Conservation (phyloP, 2,329 filamentous ascomycete species). For the Alternaria sp. region DNA sequence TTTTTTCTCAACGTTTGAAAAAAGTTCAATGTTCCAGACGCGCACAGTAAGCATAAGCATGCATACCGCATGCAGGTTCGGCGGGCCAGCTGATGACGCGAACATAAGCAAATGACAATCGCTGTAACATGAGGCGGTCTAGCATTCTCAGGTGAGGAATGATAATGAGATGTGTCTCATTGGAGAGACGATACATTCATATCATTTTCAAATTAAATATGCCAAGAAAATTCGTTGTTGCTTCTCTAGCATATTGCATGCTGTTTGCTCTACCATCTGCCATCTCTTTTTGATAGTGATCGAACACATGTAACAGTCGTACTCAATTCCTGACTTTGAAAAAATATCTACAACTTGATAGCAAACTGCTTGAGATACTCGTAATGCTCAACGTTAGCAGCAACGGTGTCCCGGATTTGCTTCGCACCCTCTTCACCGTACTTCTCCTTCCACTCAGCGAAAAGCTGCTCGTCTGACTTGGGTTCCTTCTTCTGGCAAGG, state of each 20-base stretch:
- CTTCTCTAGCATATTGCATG: not conserved
- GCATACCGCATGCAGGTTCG: not conserved
- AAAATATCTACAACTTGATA: constrained; percentile 56
- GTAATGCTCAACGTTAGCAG: constrained; percentile 76
- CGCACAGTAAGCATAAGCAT: not conserved
- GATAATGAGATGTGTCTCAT: not conserved
- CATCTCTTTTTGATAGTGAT: not conserved
- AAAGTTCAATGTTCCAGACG: not conserved
- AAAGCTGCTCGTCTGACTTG: constrained; percentile 71
- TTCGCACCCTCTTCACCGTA: constrained; percentile 76
- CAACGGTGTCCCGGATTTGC: constrained; percentile 73
- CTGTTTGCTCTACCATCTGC: not conserved
- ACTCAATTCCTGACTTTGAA: not conserved
- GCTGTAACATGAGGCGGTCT: not conserved
- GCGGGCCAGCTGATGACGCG: not conserved
- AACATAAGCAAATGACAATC: not conserved
- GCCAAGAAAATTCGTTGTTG: not conserved
- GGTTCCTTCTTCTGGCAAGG: constrained; percentile 63
- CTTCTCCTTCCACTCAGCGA: constrained; percentile 76
- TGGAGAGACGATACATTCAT: not conserved
- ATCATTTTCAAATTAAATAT: not conserved
- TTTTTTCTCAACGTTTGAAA: not conserved
- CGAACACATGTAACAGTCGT: not conserved
- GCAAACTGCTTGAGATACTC: constrained; percentile 84
- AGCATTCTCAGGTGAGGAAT: not conserved